phyloP scores from a whole-genome alignment of 805 yeast species.

The Gaillardinia entomophila region DNA sequence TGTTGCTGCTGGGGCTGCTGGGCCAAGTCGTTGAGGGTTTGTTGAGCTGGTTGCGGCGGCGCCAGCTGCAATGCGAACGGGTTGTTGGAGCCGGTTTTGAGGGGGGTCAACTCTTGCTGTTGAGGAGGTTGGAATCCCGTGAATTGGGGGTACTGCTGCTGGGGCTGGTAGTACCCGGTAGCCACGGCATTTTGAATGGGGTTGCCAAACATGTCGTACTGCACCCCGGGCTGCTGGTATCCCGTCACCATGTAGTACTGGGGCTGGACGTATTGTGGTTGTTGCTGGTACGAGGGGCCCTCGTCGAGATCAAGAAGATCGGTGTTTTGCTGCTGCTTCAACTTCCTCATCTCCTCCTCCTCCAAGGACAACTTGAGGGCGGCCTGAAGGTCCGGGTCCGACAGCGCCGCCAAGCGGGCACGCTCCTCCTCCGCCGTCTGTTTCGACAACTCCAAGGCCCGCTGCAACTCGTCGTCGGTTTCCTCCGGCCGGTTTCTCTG shows the following conservation, averaged over 20 bases:
- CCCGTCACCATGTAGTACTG: constrained; percentile 20
- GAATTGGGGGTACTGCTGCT: constrained; percentile 24
- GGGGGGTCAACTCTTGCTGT: constrained; percentile 41
- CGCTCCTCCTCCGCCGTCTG: constrained; percentile 83
- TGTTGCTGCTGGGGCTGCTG: constrained; percentile 21
- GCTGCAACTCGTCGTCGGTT: constrained; percentile 70
- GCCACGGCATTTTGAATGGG: constrained; percentile 51
- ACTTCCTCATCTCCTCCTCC: constrained; percentile 65
- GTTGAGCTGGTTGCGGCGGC: constrained; percentile 13
- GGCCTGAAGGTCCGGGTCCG: constrained; percentile 57
- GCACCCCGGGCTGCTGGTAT: constrained; percentile 22
- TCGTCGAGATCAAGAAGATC: constrained; percentile 53
- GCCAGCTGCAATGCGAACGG: constrained; percentile 55
- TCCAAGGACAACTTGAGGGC: constrained; percentile 71
- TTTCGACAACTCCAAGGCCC: constrained; percentile 75
- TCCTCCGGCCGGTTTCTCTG: constrained; percentile 29
- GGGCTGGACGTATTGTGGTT: constrained; percentile 16
- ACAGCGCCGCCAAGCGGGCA: constrained; percentile 40
- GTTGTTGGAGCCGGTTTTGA: constrained; percentile 69
- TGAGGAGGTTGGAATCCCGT: constrained; percentile 29
- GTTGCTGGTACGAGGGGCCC: constrained; percentile 18
- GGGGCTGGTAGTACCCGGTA: constrained; percentile 48
- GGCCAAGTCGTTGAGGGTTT: constrained; percentile 22
- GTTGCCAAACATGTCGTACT: constrained; percentile 62
- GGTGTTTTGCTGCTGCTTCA: constrained; percentile 32